These are phyloP conservation scores for Carallia pectinifolia DNA, from an alignment of 345 rosid species.

Conservation along the genomic window DNA sequence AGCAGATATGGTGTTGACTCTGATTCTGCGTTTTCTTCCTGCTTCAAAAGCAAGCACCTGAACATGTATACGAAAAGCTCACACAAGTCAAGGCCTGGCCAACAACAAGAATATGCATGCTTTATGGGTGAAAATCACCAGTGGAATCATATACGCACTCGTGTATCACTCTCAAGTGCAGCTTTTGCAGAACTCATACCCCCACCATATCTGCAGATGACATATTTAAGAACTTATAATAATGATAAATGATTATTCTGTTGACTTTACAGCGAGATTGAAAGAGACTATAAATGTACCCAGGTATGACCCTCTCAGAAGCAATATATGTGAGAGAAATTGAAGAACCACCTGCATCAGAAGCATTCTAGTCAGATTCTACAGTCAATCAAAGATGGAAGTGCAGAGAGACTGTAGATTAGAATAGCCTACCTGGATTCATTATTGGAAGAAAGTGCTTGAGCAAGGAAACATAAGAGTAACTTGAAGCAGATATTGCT, in stretches of 20 bases:
- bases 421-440: slow-evolving; percentile 69
- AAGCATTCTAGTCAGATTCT: slow-evolving; percentile 23
- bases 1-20: slow-evolving; percentile 73
- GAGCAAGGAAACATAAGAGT: slow-evolving; percentile 82
- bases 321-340: slow-evolving; percentile 94
- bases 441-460: slow-evolving; percentile 87
- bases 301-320: slow-evolving; percentile 91
- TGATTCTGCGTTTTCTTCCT: slow-evolving; percentile 62
- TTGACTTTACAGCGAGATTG: background rate
- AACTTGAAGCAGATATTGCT: slow-evolving; percentile 92
- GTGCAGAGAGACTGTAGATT: background rate
- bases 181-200: slow-evolving; percentile 99
- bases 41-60: slow-evolving; percentile 83
- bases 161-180: slow-evolving; percentile 91
- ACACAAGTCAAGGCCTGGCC: background rate
- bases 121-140: background rate
- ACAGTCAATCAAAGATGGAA: background rate
- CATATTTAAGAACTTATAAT: slow-evolving; percentile 3
- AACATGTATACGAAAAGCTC: background rate
- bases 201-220: slow-evolving; percentile 77
- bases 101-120: background rate
- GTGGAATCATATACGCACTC: slow-evolving; percentile 37
- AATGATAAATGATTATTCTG: background rate
- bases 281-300: slow-evolving; percentile 40
- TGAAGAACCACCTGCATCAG: slow-evolving; percentile 81